Conservation (phyloP, 768 basidiomycete genomes). For the Panaeolus papilionaceus region DNA sequence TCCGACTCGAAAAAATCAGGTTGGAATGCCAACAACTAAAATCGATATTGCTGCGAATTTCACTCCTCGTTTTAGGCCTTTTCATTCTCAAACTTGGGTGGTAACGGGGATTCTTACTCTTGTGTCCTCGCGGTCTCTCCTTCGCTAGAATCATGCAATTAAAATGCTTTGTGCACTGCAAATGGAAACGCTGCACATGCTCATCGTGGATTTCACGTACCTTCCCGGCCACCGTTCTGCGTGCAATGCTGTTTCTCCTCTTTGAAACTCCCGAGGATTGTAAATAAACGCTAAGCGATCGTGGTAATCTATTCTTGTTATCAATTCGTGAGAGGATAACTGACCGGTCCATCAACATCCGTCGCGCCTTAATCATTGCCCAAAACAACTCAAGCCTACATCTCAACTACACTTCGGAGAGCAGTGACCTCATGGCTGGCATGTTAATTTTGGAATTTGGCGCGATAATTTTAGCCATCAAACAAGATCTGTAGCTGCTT, state of each 20-base stretch:
- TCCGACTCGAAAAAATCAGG: background rate
- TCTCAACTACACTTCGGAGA: background rate
- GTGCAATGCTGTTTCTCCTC: background rate
- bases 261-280: constrained; percentile 7
- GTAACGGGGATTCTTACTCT: background rate
- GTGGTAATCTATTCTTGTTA: constrained; percentile 11
- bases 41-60: background rate
- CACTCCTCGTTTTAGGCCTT: background rate
- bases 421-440: constrained; percentile 1
- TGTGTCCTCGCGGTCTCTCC: background rate
- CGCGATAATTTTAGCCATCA: constrained; percentile 12
- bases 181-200: background rate
- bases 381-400: background rate
- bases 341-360: constrained; percentile 9
- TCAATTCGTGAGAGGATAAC: constrained; percentile 5
- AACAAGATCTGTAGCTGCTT: background rate
- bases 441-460: constrained; percentile 12
- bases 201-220: background rate
- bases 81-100: background rate
- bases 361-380: background rate
- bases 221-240: background rate
- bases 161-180: background rate
- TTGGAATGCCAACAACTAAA: background rate
- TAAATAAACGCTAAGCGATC: constrained; percentile 7
- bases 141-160: constrained; percentile 6